These are phyloP conservation scores for Metschnikowia gelsemii DNA, from an alignment of 805 yeast genomes.

Conservation along the genomic window DNA sequence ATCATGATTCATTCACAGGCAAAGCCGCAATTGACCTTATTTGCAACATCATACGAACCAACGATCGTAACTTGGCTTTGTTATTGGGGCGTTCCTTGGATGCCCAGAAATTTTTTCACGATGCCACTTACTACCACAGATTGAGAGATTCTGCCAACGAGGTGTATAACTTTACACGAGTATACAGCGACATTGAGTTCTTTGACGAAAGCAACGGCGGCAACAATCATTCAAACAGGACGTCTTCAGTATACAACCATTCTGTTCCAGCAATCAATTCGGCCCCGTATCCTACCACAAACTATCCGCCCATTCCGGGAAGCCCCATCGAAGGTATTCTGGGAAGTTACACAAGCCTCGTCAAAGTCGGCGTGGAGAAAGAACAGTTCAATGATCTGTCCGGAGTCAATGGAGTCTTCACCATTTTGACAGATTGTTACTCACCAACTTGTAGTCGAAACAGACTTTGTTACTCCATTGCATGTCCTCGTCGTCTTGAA, in stretches of 20 bases:
- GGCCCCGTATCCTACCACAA: conserved; percentile 22
- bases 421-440: conserved; percentile 89
- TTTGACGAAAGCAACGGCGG: conserved; percentile 31
- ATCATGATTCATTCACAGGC: conserved; percentile 92
- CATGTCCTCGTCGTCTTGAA: conserved; percentile 93
- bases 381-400: conserved; percentile 25
- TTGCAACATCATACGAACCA: conserved; percentile 79
- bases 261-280: conserved; percentile 21
- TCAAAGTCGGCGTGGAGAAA: conserved; percentile 16
- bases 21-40: conserved; percentile 91
- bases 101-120: conserved; percentile 92
- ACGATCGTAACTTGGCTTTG: conserved; percentile 87
- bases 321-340: conserved; percentile 18
- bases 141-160: conserved; percentile 84
- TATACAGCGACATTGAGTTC: conserved; percentile 45
- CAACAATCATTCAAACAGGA: conserved; percentile 28
- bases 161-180: conserved; percentile 78
- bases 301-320: conserved; percentile 19
- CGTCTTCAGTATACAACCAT: conserved; percentile 26
- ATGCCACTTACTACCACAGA: conserved; percentile 92
- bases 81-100: conserved; percentile 88
- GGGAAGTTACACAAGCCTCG: conserved; percentile 20
- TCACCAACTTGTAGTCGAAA: conserved; percentile 95
- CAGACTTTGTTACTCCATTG: conserved; percentile 85
- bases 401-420: conserved; percentile 86